phyloP scores from a whole-genome alignment of 2,329 filamentous ascomycete genomes.

The Penicillium sp. region DNA sequence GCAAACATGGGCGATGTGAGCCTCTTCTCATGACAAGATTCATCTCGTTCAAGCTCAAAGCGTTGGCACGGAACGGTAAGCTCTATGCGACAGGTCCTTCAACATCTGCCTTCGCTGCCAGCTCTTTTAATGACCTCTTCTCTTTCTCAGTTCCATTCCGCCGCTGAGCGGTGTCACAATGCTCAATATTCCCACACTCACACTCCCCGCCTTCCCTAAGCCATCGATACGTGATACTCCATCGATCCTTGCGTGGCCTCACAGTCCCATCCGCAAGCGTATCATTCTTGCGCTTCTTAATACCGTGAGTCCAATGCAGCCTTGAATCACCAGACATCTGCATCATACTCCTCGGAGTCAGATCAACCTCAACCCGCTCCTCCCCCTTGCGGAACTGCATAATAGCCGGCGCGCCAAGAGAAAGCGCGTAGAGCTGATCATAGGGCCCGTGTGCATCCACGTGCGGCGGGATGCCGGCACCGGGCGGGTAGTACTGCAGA shows the following conservation, averaged over 20 bases:
- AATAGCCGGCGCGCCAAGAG: slow-evolving; percentile 31
- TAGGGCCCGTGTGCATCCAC: slow-evolving; percentile 57
- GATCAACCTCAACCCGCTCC: slow-evolving; percentile 45
- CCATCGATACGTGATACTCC: slow-evolving; percentile 59
- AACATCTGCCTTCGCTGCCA: slow-evolving; percentile 10
- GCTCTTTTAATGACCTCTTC: slow-evolving; percentile 36
- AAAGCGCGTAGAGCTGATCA: slow-evolving; percentile 37
- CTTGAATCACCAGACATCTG: slow-evolving; percentile 52
- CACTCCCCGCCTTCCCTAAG: slow-evolving; percentile 46
- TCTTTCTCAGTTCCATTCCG: slow-evolving; percentile 49
- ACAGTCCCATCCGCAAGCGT: slow-evolving; percentile 47
- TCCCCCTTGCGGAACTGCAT: slow-evolving; percentile 34
- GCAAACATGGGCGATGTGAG: not conserved
- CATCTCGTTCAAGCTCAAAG: not conserved
- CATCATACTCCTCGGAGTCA: slow-evolving; percentile 52
- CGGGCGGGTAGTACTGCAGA: slow-evolving; percentile 60
- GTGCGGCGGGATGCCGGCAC: slow-evolving; percentile 60
- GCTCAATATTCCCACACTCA: slow-evolving; percentile 50
- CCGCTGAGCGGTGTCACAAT: slow-evolving; percentile 55
- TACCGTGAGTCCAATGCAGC: slow-evolving; percentile 57
- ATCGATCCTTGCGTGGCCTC: slow-evolving; percentile 46
- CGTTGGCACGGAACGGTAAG: not conserved
- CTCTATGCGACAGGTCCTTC: not conserved
- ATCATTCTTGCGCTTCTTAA: slow-evolving; percentile 55
- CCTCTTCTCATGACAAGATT: not conserved